phyloP scores from a whole-genome alignment of 139 green algal species.

The Coelastrella sp. region DNA sequence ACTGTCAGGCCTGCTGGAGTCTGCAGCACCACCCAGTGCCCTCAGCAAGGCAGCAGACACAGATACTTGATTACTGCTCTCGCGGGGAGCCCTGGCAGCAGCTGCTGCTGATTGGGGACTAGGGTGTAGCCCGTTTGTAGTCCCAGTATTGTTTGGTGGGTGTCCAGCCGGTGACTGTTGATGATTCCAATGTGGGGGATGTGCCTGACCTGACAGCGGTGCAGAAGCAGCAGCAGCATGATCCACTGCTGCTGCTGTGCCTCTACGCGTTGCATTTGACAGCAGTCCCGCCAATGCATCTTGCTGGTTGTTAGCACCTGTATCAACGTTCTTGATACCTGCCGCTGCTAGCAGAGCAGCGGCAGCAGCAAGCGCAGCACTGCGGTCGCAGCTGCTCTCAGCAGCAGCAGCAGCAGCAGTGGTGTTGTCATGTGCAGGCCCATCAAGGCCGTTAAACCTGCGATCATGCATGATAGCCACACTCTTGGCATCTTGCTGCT shows the following conservation, averaged over 20 bases:
- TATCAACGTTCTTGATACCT: background rate
- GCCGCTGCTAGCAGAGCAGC: background rate
- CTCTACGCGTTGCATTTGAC: background rate
- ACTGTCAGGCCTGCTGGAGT: background rate
- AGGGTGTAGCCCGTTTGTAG: background rate
- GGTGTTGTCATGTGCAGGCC: background rate
- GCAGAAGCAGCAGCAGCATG: background rate
- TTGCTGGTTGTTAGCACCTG: background rate
- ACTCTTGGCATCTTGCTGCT: too few relatives aligned
- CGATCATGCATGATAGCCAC: too few relatives aligned
- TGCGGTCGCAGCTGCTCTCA: background rate
- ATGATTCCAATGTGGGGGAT: background rate
- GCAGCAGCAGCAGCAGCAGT: background rate
- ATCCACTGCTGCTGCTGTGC: background rate
- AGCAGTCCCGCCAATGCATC: background rate
- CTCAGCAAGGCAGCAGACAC: background rate
- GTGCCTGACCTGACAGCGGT: background rate
- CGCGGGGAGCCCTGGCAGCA: background rate
- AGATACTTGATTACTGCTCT: slow-evolving; percentile 1
- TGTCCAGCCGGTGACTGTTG: too few relatives aligned
- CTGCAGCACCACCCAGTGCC: background rate
- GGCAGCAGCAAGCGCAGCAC: background rate
- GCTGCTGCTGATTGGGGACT: background rate
- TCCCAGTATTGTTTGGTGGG: too few relatives aligned
- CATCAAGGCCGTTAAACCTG: too few relatives aligned